Evolutionary conservation across 345 rosid species (phyloP).

Genomic region (Melaleuca alternifolia): DNA sequence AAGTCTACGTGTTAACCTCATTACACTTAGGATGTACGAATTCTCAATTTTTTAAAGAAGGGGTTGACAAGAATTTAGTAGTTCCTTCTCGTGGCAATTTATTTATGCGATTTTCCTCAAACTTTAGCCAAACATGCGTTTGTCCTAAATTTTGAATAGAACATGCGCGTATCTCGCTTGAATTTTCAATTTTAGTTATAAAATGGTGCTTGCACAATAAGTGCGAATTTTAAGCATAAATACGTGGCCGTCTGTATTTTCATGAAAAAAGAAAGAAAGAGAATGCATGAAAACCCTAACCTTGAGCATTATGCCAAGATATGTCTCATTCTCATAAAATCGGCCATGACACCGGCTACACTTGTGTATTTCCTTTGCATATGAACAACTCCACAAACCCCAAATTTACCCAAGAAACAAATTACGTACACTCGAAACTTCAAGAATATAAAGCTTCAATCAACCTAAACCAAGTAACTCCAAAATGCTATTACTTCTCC

Average conservation of each 20-base stretch:
- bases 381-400: too few relatives aligned
- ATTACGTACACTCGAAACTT: neutral
- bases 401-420: neutral
- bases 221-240: too few relatives aligned
- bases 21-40: neutral
- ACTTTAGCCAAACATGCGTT: neutral
- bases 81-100: neutral
- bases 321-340: too few relatives aligned
- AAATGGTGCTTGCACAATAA: too few relatives aligned
- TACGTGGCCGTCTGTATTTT: too few relatives aligned
- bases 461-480: neutral
- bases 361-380: too few relatives aligned
- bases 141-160: neutral
- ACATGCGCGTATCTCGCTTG: neutral
- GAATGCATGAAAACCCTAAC: too few relatives aligned
- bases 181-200: neutral
- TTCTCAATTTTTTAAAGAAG: neutral
- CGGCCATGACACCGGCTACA: too few relatives aligned
- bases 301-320: too few relatives aligned
- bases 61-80: neutral
- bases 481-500: neutral
- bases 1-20: neutral
- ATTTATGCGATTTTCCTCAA: neutral
- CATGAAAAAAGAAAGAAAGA: too few relatives aligned
- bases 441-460: neutral